phyloP scores from a whole-genome alignment of 228 moss, liverwort and hornwort species.

The Sphagnum fallax region DNA sequence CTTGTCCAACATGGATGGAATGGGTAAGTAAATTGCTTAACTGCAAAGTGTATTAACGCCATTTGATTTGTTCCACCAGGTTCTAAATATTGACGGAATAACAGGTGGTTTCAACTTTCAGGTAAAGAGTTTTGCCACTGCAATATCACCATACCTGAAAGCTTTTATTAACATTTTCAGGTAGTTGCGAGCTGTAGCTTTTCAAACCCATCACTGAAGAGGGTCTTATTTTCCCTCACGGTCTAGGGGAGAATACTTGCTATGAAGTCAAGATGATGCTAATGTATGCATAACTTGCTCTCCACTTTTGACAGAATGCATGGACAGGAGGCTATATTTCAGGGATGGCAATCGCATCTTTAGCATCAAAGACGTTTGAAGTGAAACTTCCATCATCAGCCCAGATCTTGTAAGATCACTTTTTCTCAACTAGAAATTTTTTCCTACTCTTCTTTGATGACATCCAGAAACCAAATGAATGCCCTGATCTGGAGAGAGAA shows the following conservation, averaged over 20 bases:
- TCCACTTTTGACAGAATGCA: slow-evolving; percentile 53
- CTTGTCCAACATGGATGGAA: not conserved
- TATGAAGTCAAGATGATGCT: not conserved
- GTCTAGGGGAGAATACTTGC: not conserved
- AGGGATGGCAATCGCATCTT: slow-evolving; percentile 51
- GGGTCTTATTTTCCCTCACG: not conserved
- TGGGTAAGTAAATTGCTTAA: not conserved
- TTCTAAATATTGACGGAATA: slow-evolving; percentile 83
- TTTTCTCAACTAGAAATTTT: no score
- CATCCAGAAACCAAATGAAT: no score
- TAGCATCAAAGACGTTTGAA: slow-evolving; percentile 10
- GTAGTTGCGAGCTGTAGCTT: not conserved
- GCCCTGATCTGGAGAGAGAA: no score
- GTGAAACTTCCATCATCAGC: not conserved
- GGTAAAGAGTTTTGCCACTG: slow-evolving; percentile 21
- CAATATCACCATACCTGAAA: no score
- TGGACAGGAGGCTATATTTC: slow-evolving; percentile 91
- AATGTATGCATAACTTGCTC: not conserved
- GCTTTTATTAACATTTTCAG: no score
- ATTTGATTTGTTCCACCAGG: slow-evolving; percentile 15
- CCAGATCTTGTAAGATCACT: no score
- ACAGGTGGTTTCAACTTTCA: slow-evolving; percentile 97
- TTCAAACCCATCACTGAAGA: not conserved
- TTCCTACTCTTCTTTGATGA: no score
- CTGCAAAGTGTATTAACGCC: not conserved